These are phyloP conservation scores for Schwanniomyces occidentalis DNA, from an alignment of 805 yeast species.

Conservation along the genomic window DNA sequence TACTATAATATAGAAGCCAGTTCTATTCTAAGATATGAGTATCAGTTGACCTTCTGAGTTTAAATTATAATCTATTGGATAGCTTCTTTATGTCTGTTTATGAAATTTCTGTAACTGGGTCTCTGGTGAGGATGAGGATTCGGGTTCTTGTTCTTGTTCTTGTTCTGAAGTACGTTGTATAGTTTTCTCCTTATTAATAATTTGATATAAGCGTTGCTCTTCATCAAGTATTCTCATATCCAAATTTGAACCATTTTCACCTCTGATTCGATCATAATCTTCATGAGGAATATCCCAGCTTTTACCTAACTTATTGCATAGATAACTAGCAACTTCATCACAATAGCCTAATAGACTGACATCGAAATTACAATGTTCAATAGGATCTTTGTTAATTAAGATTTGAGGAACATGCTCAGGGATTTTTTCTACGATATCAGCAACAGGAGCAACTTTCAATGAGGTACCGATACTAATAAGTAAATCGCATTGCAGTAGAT, in stretches of 20 bases:
- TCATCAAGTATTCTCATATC: constrained; percentile 9
- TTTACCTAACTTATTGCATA: constrained; percentile 29
- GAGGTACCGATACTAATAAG: constrained; percentile 83
- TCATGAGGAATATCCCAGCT: constrained; percentile 36
- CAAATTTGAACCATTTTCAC: constrained; percentile 12
- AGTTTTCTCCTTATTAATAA: neutral
- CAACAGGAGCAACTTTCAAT: constrained; percentile 60
- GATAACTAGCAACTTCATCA: constrained; percentile 39
- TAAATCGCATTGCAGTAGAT: constrained; percentile 72
- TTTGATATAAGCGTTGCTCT: constrained; percentile 10
- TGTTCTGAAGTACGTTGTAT: neutral
- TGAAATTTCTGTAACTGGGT: too few species aligned
- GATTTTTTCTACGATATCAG: constrained; percentile 36
- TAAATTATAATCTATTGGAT: too few species aligned
- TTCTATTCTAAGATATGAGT: too few species aligned
- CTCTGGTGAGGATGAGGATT: too few species aligned
- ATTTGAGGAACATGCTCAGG: constrained; percentile 38
- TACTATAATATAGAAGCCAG: too few species aligned
- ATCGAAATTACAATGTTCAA: constrained; percentile 38
- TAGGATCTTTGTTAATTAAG: constrained; percentile 39
- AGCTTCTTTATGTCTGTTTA: too few species aligned
- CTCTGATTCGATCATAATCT: constrained; percentile 21
- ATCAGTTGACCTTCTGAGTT: too few species aligned
- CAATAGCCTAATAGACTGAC: constrained; percentile 40
- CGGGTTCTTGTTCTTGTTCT: too few species aligned